These are phyloP conservation scores for Acacia pycnantha DNA, from an alignment of 331 rosid species.

Conservation along the genomic window DNA sequence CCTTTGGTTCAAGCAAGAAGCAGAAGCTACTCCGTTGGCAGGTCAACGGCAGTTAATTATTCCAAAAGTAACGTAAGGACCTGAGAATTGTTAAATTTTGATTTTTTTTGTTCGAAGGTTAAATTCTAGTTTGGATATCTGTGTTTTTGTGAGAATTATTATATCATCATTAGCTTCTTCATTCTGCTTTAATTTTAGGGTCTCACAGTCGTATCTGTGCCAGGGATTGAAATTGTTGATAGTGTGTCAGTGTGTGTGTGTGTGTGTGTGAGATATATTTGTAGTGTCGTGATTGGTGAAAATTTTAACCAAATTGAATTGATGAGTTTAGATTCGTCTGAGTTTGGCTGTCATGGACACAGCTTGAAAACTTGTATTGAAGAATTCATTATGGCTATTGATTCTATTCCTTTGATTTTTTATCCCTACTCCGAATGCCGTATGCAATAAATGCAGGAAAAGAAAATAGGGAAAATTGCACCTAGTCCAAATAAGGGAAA, in stretches of 20 bases:
- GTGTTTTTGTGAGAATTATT: background rate
- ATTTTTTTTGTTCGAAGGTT: no score
- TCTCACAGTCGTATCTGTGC: background rate
- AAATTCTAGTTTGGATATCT: background rate
- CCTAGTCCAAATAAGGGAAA: no score
- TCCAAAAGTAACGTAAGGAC: background rate
- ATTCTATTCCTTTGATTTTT: no score
- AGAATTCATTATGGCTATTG: background rate
- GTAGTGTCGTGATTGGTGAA: background rate
- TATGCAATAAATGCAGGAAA: no score
- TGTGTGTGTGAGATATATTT: no score
- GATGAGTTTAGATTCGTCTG: background rate
- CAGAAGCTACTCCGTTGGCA: slow-evolving; percentile 42
- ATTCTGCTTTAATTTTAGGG: background rate
- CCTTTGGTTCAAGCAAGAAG: slow-evolving; percentile 36
- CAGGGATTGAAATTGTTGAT: background rate
- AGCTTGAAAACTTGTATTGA: no score
- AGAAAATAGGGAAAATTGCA: no score
- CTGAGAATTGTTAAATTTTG: background rate
- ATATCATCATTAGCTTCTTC: background rate
- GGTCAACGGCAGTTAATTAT: no score
- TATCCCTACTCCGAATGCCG: no score
- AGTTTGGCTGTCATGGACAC: background rate
- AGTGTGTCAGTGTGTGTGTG: no score
- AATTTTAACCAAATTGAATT: background rate